Percentiles rank a stretch among this genome's conserved stretches.
Evolutionary conservation across 2,329 filamentous ascomycete genomes (phyloP).

Genomic region (Penicillium sp.): DNA sequence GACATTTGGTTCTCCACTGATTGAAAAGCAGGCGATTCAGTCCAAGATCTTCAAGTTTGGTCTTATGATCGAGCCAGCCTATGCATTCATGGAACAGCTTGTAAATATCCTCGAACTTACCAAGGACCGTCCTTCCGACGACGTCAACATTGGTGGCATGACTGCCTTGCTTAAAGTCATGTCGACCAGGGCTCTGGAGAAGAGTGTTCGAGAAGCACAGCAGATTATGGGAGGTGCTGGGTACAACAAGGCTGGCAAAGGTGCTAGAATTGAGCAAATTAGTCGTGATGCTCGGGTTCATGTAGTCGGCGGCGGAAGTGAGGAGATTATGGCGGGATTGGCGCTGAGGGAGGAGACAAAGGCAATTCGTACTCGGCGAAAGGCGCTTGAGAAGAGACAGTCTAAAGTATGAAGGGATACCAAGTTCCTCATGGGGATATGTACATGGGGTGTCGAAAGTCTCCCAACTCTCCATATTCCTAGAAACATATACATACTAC

Average conservation of each 20-base stretch:
- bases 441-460: no score
- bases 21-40: conserved; percentile 60
- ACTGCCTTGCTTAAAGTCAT: conserved; percentile 55
- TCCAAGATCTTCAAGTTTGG: conserved; percentile 61
- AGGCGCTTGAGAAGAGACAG: conserved; percentile 29
- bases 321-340: conserved; percentile 43
- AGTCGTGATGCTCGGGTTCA: conserved; percentile 53
- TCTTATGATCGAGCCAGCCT: conserved; percentile 60
- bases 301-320: conserved; percentile 43
- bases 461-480: no score
- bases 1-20: conserved; percentile 61
- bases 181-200: conserved; percentile 54
- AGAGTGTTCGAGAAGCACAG: conserved; percentile 56
- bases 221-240: conserved; percentile 56
- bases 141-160: conserved; percentile 52
- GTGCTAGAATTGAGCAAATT: conserved; percentile 55
- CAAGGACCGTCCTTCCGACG: conserved; percentile 38
- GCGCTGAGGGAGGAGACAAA: conserved; percentile 35
- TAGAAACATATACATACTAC: no score
- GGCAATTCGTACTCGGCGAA: conserved; percentile 28
- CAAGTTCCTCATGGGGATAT: background rate
- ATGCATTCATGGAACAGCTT: conserved; percentile 62
- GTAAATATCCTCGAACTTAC: conserved; percentile 54
- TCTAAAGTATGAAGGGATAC: conserved; percentile 22
- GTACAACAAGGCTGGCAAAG: conserved; percentile 52